Conservation (phyloP, 768 basidiomycete species). For the Russula olivacea region DNA sequence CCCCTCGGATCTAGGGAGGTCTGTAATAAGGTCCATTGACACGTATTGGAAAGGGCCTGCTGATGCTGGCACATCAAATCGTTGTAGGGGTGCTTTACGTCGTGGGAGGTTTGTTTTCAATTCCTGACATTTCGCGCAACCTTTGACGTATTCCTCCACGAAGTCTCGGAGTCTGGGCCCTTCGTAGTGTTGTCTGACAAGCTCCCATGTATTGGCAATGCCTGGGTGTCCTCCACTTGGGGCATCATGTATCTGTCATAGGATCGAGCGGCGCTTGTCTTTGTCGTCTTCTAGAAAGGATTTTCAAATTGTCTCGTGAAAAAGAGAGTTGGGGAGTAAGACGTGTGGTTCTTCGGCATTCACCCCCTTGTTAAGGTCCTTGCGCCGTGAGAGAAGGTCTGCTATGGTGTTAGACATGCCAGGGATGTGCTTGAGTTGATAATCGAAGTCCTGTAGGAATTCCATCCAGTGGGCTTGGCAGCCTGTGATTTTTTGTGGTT, state of each 20-base stretch:
- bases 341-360: no score
- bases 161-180: not conserved
- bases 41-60: no score
- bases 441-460: no score
- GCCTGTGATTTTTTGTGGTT: no score
- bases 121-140: not conserved
- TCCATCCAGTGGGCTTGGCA: not conserved
- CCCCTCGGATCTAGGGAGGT: no score
- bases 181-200: not conserved
- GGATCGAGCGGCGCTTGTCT: no score
- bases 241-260: not conserved
- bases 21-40: no score
- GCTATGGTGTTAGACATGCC: no score
- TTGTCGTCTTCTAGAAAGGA: not conserved
- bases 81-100: not conserved
- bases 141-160: no score
- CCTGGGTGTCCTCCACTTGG: not conserved
- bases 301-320: not conserved
- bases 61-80: not conserved
- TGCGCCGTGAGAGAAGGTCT: no score
- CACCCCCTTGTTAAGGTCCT: no score
- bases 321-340: not conserved
- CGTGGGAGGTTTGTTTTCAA: fast-evolving
- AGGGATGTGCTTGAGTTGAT: no score
- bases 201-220: not conserved